phyloP scores from a whole-genome alignment of 2,329 filamentous ascomycete species.

The Emmonsia crescens region DNA sequence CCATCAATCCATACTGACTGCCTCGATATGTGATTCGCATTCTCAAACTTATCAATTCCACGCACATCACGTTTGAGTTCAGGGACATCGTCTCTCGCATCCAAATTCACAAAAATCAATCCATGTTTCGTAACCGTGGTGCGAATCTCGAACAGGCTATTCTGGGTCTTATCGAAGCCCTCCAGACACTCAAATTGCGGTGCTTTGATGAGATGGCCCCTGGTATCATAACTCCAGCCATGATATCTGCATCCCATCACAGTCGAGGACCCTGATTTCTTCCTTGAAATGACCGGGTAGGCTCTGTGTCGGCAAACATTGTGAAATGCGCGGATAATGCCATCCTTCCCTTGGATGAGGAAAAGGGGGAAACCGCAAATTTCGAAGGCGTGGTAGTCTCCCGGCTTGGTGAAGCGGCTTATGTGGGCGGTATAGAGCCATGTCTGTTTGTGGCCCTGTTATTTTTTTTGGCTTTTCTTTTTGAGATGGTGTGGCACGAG shows the following conservation, averaged over 20 bases:
- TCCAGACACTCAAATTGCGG: conserved; percentile 47
- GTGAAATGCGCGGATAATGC: conserved; percentile 48
- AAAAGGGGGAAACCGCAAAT: conserved; percentile 49
- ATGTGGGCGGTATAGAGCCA: conserved; percentile 30
- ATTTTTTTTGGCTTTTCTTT: not conserved
- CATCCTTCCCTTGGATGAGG: conserved; percentile 41
- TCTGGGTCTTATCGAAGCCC: conserved; percentile 47
- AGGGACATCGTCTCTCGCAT: conserved; percentile 6
- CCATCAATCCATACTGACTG: conserved; percentile 20
- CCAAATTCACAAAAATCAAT: conserved; percentile 21
- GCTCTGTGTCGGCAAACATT: conserved; percentile 53
- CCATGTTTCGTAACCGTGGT: conserved; percentile 16
- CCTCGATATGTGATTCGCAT: conserved; percentile 5
- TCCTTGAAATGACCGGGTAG: conserved; percentile 44
- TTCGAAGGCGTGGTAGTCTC: conserved; percentile 48
- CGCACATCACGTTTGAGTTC: conserved; percentile 4
- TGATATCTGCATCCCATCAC: conserved; percentile 52
- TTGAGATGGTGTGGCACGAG: not conserved
- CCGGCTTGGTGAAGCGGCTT: conserved; percentile 40
- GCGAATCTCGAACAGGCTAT: conserved; percentile 40
- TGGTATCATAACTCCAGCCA: conserved; percentile 51
- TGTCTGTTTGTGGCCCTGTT: conserved; percentile 14
- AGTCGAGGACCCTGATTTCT: conserved; percentile 39
- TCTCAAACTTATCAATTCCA: conserved; percentile 12
- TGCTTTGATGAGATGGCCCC: conserved; percentile 49